Conservation (phyloP, 108 stramenopile genomes). For the Nannochloropsis granulata region DNA sequence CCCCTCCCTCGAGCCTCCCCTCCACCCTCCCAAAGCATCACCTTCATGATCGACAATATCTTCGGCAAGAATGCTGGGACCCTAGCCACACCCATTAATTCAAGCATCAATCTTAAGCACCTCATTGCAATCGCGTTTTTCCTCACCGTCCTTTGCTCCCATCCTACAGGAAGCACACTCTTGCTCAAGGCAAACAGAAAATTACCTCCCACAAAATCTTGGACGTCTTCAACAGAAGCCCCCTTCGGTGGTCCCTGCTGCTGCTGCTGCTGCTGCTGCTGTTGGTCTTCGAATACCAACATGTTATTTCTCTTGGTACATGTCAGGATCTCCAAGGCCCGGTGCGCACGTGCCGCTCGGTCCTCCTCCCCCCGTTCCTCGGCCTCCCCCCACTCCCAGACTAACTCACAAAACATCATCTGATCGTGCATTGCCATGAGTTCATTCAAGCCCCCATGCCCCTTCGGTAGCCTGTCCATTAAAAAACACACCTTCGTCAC, state of each 20-base stretch:
- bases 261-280: not conserved
- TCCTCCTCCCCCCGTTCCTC: not conserved
- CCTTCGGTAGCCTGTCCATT: not conserved
- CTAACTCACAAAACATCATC: not conserved
- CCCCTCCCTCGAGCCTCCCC: not conserved
- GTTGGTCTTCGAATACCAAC: not conserved
- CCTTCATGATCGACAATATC: not conserved
- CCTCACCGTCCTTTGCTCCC: not conserved
- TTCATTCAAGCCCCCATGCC: not conserved
- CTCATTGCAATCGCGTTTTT: not conserved
- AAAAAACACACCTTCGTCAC: not conserved
- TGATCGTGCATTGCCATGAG: not conserved
- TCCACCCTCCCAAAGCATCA: not conserved
- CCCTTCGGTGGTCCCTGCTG: not conserved
- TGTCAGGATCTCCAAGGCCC: not conserved
- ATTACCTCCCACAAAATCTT: not conserved
- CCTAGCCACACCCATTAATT: not conserved
- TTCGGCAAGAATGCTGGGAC: not conserved
- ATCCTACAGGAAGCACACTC: not conserved
- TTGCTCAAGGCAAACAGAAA: not conserved
- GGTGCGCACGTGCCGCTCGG: not conserved
- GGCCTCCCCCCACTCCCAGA: not conserved
- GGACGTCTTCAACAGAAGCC: not conserved
- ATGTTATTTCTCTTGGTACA: not conserved
- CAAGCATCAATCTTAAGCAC: not conserved